Percentiles rank a stretch among this genome's conserved stretches.
Conservation (phyloP, 2,329 filamentous ascomycete genomes). For the Samsoniella hepiali region DNA sequence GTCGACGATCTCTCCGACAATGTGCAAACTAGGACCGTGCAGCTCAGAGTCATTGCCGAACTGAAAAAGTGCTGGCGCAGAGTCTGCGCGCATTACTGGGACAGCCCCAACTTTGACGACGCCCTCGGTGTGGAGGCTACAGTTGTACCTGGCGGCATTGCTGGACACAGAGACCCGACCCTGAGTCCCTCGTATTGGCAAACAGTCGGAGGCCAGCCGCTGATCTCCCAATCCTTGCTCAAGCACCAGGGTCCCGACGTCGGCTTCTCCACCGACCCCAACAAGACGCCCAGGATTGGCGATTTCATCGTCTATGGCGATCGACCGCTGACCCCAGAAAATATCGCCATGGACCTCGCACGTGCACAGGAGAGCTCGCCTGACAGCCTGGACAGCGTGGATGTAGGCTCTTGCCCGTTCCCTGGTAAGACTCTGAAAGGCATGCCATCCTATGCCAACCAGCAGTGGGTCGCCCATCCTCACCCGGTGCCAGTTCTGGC, state of each 20-base stretch:
- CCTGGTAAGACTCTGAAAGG: constrained; percentile 49
- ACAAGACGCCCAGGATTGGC: constrained; percentile 43
- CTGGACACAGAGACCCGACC: constrained; percentile 55
- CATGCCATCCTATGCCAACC: constrained; percentile 37
- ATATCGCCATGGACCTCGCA: constrained; percentile 25
- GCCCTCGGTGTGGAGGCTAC: constrained; percentile 60
- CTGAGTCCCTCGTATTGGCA: constrained; percentile 56
- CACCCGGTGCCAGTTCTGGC: constrained; percentile 33
- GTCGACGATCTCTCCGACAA: constrained; percentile 53
- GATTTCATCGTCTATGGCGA: constrained; percentile 45
- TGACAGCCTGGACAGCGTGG: constrained; percentile 56
- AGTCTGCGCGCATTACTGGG: constrained; percentile 88
- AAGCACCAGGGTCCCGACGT: constrained; percentile 26
- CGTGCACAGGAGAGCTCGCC: constrained; percentile 42
- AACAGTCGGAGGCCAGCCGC: constrained; percentile 40
- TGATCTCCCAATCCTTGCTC: constrained; percentile 33
- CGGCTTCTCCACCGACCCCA: constrained; percentile 47
- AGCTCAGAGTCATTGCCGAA: constrained; percentile 84
- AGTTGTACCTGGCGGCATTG: constrained; percentile 72
- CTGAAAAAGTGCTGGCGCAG: constrained; percentile 97
- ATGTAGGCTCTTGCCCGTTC: constrained; percentile 62
- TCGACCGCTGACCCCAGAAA: constrained; percentile 48
- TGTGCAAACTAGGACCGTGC: constrained; percentile 46
- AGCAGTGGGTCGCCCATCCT: constrained; percentile 54
- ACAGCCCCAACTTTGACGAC: constrained; percentile 65